These are phyloP conservation scores for Schizochytrium sp. DNA, from an alignment of 108 stramenopile genomes.

Conservation along the genomic window DNA sequence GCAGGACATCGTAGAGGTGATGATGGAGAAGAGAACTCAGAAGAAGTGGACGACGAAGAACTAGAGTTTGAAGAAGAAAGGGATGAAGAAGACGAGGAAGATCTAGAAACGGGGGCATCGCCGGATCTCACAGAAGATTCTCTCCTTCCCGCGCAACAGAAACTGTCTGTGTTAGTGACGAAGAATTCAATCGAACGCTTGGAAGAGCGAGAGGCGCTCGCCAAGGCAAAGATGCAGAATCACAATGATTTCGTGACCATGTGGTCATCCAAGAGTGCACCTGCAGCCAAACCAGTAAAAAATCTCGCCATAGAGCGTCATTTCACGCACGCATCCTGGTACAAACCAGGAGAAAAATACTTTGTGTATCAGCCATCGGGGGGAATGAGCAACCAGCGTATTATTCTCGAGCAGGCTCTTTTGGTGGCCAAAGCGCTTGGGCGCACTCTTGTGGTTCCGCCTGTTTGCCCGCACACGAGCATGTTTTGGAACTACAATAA, in stretches of 20 bases:
- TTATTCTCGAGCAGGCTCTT: constrained; percentile 2
- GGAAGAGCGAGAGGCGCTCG: not conserved
- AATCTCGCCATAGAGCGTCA: not conserved
- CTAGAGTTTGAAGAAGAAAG: no score
- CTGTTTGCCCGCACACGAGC: not conserved
- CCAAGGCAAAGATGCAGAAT: not conserved
- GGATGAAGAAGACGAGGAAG: no score
- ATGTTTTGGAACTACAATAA: constrained; percentile 19
- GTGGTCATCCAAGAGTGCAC: not conserved
- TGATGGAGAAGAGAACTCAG: no score
- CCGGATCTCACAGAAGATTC: not conserved
- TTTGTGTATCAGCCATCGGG: constrained; percentile 8
- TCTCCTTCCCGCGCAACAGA: not conserved
- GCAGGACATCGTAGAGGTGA: no score
- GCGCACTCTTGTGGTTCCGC: not conserved
- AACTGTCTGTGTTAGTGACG: not conserved
- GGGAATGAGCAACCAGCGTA: constrained; percentile 4
- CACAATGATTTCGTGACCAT: not conserved
- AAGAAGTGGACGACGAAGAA: no score
- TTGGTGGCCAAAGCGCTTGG: not conserved
- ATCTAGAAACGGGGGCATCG: no score
- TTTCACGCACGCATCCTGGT: not conserved
- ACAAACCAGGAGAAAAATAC: not conserved
- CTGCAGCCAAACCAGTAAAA: not conserved
- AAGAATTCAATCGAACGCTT: not conserved